Conservation (phyloP, 1,284 basidiomycete genomes). For the Heterobasidion irregulare region DNA sequence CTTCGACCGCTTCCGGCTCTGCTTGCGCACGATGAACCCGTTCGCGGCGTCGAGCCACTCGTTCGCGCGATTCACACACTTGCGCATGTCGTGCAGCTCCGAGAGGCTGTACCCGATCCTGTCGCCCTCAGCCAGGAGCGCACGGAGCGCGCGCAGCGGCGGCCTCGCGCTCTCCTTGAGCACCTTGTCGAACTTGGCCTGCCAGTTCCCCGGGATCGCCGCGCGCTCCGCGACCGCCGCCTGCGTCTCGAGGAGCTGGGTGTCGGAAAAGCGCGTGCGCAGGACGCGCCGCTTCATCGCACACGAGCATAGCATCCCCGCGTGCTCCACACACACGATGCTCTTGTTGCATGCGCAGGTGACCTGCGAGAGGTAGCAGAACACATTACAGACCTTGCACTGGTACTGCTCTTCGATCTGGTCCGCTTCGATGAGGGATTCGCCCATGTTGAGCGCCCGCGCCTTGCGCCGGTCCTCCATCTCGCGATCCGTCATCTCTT, state of each 20-base stretch:
- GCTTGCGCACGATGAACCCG: conserved; percentile 62
- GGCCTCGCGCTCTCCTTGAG: conserved; percentile 67
- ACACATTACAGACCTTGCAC: conserved; percentile 88
- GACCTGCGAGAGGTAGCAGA: conserved; percentile 94
- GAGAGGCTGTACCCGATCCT: conserved; percentile 66
- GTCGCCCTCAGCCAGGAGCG: conserved; percentile 81
- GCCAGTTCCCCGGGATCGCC: conserved; percentile 70
- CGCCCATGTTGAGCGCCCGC: conserved; percentile 49
- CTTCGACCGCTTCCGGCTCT: conserved; percentile 63
- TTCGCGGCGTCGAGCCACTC: conserved; percentile 81
- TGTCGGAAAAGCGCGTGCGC: conserved; percentile 78
- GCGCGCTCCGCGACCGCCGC: conserved; percentile 66
- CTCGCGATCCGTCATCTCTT: conserved; percentile 89
- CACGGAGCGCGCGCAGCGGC: conserved; percentile 65
- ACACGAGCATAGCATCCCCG: conserved; percentile 70
- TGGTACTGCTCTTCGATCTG: conserved; percentile 91
- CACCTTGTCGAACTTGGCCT: conserved; percentile 58
- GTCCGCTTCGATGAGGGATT: conserved; percentile 74
- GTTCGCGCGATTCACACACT: conserved; percentile 74
- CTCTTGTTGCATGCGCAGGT: conserved; percentile 71
- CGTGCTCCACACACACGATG: conserved; percentile 87
- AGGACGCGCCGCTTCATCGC: conserved; percentile 52
- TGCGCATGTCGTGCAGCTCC: conserved; percentile 66
- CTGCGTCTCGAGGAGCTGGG: conserved; percentile 65
- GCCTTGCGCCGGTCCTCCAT: conserved; percentile 56